These are phyloP conservation scores for Racocetra persica DNA, from an alignment of 371 early-diverging fungal species.

Conservation along the genomic window DNA sequence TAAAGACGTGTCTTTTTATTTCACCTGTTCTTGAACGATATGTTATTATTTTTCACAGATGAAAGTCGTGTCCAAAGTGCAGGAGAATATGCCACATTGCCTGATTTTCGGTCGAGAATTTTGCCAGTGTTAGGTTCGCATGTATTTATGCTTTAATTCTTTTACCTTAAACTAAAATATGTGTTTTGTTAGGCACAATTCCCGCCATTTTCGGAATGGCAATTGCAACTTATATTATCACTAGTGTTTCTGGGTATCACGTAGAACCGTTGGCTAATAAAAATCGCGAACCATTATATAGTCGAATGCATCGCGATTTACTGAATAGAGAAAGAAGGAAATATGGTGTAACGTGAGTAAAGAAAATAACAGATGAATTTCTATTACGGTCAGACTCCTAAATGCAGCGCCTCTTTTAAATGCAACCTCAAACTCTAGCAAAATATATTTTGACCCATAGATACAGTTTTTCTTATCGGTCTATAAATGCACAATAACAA, in stretches of 20 bases:
- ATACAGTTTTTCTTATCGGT: too few species aligned
- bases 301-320: slow-evolving; percentile 77
- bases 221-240: slow-evolving; percentile 86
- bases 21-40: slow-evolving; percentile 11
- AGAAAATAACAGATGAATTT: background rate
- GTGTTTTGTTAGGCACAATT: slow-evolving; percentile 67
- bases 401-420: too few species aligned
- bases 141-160: background rate
- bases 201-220: slow-evolving; percentile 95
- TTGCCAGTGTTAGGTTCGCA: slow-evolving; percentile 81
- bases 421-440: too few species aligned
- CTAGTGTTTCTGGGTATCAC: slow-evolving; percentile 78
- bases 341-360: slow-evolving; percentile 57
- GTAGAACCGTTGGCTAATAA: slow-evolving; percentile 86
- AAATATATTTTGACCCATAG: too few species aligned
- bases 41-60: slow-evolving; percentile 49
- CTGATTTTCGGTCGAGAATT: slow-evolving; percentile 88
- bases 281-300: slow-evolving; percentile 75
- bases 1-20: background rate
- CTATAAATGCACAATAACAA: too few species aligned
- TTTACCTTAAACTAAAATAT: background rate
- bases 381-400: background rate
- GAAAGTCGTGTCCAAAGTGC: slow-evolving; percentile 83
- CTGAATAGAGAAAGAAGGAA: slow-evolving; percentile 66
- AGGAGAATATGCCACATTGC: slow-evolving; percentile 88